A percentile compares a stretch with the other conserved stretches of the same genome.
phyloP scores from a whole-genome alignment of 768 basidiomycete genomes.

The Hydnum rufescens region DNA sequence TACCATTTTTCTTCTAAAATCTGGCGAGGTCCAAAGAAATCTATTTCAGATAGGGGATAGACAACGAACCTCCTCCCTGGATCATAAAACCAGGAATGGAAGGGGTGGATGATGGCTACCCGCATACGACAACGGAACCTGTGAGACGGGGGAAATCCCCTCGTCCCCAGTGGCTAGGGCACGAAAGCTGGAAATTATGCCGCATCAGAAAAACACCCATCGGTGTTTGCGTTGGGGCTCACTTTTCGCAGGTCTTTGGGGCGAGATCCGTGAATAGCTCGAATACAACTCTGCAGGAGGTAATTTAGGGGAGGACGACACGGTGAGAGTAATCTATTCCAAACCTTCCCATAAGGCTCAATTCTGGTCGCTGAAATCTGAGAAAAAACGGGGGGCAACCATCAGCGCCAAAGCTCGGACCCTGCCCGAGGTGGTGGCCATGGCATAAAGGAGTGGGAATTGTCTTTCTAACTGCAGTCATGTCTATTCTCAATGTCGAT shows the following conservation, averaged over 20 bases:
- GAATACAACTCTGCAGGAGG: constrained; percentile 35
- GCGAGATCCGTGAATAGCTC: constrained; percentile 56
- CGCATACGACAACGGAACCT: constrained; percentile 69
- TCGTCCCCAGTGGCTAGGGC: constrained; percentile 73
- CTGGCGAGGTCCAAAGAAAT: constrained; percentile 17
- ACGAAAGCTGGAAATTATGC: constrained; percentile 65
- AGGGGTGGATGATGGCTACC: constrained; percentile 56
- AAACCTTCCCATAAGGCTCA: constrained; percentile 37
- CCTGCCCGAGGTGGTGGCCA: too few relatives aligned
- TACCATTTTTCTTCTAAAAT: constrained; percentile 64
- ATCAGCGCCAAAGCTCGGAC: too few relatives aligned
- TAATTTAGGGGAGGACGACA: neutral
- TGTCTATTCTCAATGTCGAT: too few relatives aligned
- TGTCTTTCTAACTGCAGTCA: too few relatives aligned
- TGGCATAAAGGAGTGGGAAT: too few relatives aligned
- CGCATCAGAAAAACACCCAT: neutral
- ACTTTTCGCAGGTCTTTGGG: constrained; percentile 74
- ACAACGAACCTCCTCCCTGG: constrained; percentile 46
- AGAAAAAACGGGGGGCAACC: constrained; percentile 37
- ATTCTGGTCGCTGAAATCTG: constrained; percentile 39
- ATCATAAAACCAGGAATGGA: constrained; percentile 66
- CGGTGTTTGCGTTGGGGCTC: neutral
- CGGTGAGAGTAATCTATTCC: constrained; percentile 5
- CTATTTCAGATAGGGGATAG: too few relatives aligned
- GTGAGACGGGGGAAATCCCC: constrained; percentile 41